phyloP scores from a whole-genome alignment of 495 filamentous ascomycete species.

The Amphirosellinia nigrospora region DNA sequence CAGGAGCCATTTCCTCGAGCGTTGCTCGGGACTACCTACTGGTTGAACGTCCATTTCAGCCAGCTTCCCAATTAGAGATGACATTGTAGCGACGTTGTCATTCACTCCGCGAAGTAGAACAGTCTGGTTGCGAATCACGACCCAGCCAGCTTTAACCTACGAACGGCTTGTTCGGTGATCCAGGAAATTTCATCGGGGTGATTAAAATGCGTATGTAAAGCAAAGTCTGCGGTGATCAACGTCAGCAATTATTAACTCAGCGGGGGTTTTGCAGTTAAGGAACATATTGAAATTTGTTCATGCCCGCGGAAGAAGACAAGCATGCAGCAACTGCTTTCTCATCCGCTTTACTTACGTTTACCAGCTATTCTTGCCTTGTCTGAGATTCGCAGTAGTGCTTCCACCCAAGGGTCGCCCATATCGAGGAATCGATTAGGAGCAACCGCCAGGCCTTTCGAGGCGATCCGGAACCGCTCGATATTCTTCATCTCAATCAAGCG shows the following conservation, averaged over 20 bases:
- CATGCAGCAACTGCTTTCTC: background rate
- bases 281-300: background rate
- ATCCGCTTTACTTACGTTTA: slow-evolving; percentile 47
- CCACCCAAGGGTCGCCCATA: slow-evolving; percentile 56
- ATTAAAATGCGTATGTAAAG: slow-evolving; percentile 68
- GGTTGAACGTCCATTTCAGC: slow-evolving; percentile 62
- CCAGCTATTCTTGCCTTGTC: slow-evolving; percentile 53
- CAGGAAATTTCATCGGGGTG: slow-evolving; percentile 65
- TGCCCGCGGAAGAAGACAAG: background rate
- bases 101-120: slow-evolving; percentile 64
- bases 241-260: background rate
- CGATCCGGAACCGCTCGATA: slow-evolving; percentile 60
- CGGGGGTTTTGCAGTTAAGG: background rate
- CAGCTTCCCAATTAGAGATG: slow-evolving; percentile 54
- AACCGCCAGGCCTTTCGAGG: slow-evolving; percentile 62
- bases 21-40: slow-evolving; percentile 26
- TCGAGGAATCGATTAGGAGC: slow-evolving; percentile 58
- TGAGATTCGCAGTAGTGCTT: slow-evolving; percentile 54
- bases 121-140: slow-evolving; percentile 58
- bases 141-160: slow-evolving; percentile 55
- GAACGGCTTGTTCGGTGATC: slow-evolving; percentile 58
- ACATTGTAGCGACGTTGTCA: slow-evolving; percentile 59
- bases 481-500: slow-evolving; percentile 46
- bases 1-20: slow-evolving; percentile 26
- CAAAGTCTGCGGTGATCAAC: slow-evolving; percentile 37